These are phyloP conservation scores for Drechslerella dactyloides DNA, from an alignment of 2,329 filamentous ascomycete species.

Conservation along the genomic window DNA sequence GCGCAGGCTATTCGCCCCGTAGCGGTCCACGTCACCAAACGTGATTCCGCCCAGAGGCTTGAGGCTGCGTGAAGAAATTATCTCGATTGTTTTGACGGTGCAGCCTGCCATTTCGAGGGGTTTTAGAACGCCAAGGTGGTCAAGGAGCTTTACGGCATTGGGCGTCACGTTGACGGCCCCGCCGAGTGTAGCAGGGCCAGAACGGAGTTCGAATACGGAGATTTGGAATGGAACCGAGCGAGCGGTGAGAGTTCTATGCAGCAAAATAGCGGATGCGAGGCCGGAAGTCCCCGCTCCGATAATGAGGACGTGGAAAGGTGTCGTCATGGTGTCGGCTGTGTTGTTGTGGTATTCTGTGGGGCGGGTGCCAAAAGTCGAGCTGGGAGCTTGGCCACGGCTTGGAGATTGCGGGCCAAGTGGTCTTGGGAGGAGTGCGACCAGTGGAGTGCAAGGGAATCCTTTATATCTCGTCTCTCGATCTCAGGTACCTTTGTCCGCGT, in stretches of 20 bases:
- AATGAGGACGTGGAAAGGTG: conserved; percentile 26
- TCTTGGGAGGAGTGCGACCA: too few species aligned
- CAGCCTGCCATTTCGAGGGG: conserved; percentile 61
- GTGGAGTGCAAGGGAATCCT: too few species aligned
- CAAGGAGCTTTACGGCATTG: conserved; percentile 61
- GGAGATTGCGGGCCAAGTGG: too few species aligned
- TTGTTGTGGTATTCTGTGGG: conserved; percentile 42
- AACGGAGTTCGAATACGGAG: conserved; percentile 62
- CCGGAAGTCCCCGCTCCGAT: conserved; percentile 30
- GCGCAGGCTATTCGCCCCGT: conserved; percentile 61
- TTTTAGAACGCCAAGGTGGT: conserved; percentile 58
- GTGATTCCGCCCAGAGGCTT: conserved; percentile 59
- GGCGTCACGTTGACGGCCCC: conserved; percentile 62
- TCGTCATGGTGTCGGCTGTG: conserved; percentile 16
- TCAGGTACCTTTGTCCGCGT: too few species aligned
- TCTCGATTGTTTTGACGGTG: conserved; percentile 62
- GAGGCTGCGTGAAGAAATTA: conserved; percentile 58
- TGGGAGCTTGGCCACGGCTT: neutral
- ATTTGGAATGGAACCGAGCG: conserved; percentile 59
- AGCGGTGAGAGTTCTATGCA: conserved; percentile 55
- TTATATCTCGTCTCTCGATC: too few species aligned
- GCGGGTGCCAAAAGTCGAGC: neutral
- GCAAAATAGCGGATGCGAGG: conserved; percentile 60
- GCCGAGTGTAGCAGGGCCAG: conserved; percentile 60
- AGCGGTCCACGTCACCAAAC: conserved; percentile 62